These are phyloP conservation scores for Chlamydomonas incerta DNA, from an alignment of 139 green algal genomes.

Conservation along the genomic window DNA sequence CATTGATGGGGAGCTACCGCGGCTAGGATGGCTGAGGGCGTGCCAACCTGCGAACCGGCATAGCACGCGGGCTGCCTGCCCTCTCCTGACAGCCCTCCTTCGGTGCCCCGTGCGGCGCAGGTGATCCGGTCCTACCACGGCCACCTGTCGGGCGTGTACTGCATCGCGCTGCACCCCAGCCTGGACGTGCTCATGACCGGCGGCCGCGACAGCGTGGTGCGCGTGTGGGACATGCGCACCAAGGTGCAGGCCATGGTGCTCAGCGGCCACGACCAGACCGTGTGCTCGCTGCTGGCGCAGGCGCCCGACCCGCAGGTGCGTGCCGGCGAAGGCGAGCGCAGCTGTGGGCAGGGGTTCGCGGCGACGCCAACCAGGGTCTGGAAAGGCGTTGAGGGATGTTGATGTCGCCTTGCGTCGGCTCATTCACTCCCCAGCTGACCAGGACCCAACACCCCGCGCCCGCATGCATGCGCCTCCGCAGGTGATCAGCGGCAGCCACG, in stretches of 20 bases:
- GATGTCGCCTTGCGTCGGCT: too few relatives aligned
- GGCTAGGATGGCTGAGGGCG: neutral
- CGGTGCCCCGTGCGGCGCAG: constrained; percentile 73
- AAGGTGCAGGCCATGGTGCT: constrained; percentile 79
- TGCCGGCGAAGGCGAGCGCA: too few relatives aligned
- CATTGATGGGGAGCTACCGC: neutral
- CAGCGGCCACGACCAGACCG: constrained; percentile 94
- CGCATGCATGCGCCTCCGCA: constrained; percentile 58
- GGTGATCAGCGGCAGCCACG: constrained; percentile 87
- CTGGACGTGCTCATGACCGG: constrained; percentile 96
- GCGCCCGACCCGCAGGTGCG: constrained; percentile 86
- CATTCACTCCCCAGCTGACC: too few relatives aligned
- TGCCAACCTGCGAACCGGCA: too few relatives aligned
- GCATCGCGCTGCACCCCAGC: constrained; percentile 93
- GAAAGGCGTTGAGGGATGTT: too few relatives aligned
- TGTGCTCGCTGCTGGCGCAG: constrained; percentile 90
- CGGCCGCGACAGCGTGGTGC: constrained; percentile 88
- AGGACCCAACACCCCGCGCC: too few relatives aligned
- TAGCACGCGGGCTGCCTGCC: too few relatives aligned
- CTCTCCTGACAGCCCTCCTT: too few relatives aligned
- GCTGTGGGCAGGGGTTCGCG: too few relatives aligned
- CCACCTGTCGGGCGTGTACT: constrained; percentile 98
- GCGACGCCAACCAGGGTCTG: too few relatives aligned
- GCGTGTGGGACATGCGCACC: constrained; percentile 99
- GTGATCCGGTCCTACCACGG: constrained; percentile 99